These are phyloP conservation scores for apple (Malus domestica) DNA, from an alignment of 306 rosid genomes.

Conservation along the genomic window DNA sequence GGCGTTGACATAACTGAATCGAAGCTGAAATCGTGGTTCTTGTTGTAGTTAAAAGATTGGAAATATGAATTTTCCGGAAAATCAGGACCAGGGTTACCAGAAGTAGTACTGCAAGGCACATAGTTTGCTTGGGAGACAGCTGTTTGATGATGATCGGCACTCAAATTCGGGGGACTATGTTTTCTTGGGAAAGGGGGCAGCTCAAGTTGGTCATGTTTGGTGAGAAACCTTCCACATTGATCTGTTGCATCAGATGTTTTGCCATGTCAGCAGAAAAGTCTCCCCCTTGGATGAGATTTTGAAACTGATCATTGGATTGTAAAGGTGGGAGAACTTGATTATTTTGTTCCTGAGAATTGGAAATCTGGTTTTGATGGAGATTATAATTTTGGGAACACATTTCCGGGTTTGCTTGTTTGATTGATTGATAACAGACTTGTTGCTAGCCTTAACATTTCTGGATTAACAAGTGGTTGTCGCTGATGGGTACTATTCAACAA, in stretches of 20 bases:
- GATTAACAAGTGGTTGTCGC: slow-evolving; percentile 48
- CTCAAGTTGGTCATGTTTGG: slow-evolving; percentile 14
- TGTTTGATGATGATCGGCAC: slow-evolving; percentile 3
- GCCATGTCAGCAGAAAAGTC: slow-evolving; percentile 14
- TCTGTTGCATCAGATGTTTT: slow-evolving; percentile 14
- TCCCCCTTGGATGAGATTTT: slow-evolving; percentile 12
- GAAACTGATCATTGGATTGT: slow-evolving; percentile 24
- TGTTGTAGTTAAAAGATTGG: slow-evolving; percentile 19
- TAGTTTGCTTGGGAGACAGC: slow-evolving; percentile 22
- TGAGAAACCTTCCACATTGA: slow-evolving; percentile 16
- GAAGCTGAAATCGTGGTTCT: slow-evolving; percentile 22
- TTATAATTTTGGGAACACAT: slow-evolving; percentile 21
- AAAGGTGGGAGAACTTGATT: slow-evolving; percentile 16
- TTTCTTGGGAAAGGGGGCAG: slow-evolving; percentile 34
- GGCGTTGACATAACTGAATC: slow-evolving; percentile 65
- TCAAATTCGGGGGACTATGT: slow-evolving; percentile 18
- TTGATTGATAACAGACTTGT: slow-evolving; percentile 39
- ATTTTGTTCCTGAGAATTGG: slow-evolving; percentile 17
- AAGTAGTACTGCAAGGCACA: slow-evolving; percentile 2
- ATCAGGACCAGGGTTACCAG: slow-evolving; percentile 19
- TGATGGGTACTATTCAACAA: slow-evolving; percentile 38
- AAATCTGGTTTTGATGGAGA: slow-evolving; percentile 26
- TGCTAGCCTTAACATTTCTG: slow-evolving; percentile 50
- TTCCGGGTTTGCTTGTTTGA: slow-evolving; percentile 35
- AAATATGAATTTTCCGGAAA: slow-evolving; percentile 27